phyloP scores from a whole-genome alignment of 2,329 filamentous ascomycete species.

The Setomelanomma holmii region DNA sequence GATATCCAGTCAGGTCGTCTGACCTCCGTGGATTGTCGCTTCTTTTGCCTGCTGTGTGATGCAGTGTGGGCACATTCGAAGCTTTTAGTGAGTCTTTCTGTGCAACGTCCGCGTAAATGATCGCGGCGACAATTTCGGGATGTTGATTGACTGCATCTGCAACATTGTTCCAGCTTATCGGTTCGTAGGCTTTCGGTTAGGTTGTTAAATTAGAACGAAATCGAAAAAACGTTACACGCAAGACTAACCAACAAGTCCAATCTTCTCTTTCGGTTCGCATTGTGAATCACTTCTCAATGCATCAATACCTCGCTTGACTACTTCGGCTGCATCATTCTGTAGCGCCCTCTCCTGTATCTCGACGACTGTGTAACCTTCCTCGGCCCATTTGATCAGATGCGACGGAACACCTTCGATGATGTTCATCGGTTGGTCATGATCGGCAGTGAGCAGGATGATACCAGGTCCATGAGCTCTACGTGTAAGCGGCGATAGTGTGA shows the following conservation, averaged over 20 bases:
- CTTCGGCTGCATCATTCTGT: constrained; percentile 1
- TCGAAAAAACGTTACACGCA: too few species aligned
- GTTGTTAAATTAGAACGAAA: too few species aligned
- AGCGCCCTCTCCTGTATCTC: constrained; percentile 16
- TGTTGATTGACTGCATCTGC: not conserved
- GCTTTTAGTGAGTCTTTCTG: constrained; percentile 1
- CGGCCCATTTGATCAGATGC: constrained; percentile 66
- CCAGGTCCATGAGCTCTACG: constrained; percentile 14
- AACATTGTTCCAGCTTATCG: constrained; percentile 8
- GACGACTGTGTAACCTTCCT: constrained; percentile 63
- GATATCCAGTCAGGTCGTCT: constrained; percentile 37
- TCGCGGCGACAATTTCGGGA: not conserved
- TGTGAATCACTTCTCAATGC: constrained; percentile 7
- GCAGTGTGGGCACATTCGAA: constrained; percentile 1
- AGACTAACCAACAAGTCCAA: constrained; percentile 8
- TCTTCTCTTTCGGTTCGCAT: constrained; percentile 6
- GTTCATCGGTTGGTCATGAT: constrained; percentile 15
- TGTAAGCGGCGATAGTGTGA: constrained; percentile 9
- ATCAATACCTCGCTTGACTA: constrained; percentile 6
- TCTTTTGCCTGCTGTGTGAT: constrained; percentile 36
- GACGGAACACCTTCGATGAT: constrained; percentile 20
- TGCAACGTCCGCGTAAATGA: constrained; percentile 1
- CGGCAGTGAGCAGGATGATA: constrained; percentile 13
- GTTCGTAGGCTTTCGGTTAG: constrained; percentile 15
- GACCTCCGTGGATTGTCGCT: constrained; percentile 17